Evolutionary conservation across 2,329 filamentous ascomycete species (phyloP), one percentile per base, ranked within the genome.

Genomic region (Aspergillus sp.): DNA sequence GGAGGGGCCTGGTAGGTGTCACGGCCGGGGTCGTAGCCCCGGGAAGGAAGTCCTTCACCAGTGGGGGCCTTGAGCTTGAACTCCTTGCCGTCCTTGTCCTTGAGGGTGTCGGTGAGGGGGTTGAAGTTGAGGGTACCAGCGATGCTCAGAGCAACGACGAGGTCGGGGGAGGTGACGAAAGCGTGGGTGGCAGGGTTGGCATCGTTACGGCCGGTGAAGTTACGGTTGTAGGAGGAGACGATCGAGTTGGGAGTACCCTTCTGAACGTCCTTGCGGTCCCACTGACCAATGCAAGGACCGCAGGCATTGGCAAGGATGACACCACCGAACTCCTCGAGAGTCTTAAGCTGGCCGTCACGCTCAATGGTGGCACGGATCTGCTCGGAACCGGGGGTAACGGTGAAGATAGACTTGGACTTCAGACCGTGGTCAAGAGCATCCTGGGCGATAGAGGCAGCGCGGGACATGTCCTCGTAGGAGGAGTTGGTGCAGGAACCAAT

Each of bases 401-500:
- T 94, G 85, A 98, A 98, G 68, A 93, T 82, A 68, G 93, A 81
- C 86, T 97, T 97, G 72, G 95, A 86, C 87, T 98, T 98, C 77
- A 99, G 74, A 66, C 95, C 95, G 79, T 97, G 93, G 79, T 91
- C 84, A 71, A 97, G 87, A 69, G 95, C 95, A 77, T 98, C 93
- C 71, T 89, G 89, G 67, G 92, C 94, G 77, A 98, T 97, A 64
- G 91, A 93, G 65, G 93, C 93, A 69, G 90, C 92, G 69, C 95
- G 92, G 72, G 89, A 91, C 94, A 98, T 98, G 76, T 98, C 95
- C 84, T 90, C 87, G 74, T 90, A 90, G 2, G 87, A 90, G 52
- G 87, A 90, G 88, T 99, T 99, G 73, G 95, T 99, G 91, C 95
- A 99, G 73, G 93, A 97, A 71, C 95, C 95, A 74, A 99, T 98